Evolutionary conservation across 306 rosid species (phyloP).

Genomic region (Cyclanthera cordifolia): DNA sequence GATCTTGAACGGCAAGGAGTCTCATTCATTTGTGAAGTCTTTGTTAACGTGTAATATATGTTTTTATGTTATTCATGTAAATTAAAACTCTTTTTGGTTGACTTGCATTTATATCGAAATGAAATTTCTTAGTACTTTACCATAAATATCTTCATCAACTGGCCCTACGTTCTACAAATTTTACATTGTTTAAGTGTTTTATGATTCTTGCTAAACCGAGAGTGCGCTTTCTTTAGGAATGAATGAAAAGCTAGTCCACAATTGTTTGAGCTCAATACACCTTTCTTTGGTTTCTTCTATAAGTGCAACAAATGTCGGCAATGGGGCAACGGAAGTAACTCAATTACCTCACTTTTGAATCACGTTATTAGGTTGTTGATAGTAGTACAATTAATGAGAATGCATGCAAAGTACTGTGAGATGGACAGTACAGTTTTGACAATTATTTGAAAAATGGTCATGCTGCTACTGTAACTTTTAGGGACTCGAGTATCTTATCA

Average conservation of each 20-base stretch:
- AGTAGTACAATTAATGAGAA: not conserved
- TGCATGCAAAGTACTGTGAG: not conserved
- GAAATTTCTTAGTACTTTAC: not conserved
- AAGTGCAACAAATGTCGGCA: not conserved
- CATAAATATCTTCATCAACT: not conserved
- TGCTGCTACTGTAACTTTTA: slow-evolving; percentile 57
- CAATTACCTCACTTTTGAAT: not conserved
- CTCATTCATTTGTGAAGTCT: not conserved
- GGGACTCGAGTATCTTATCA: slow-evolving; percentile 71
- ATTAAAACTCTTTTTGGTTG: not conserved
- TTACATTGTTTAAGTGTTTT: not conserved
- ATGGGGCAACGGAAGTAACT: not conserved
- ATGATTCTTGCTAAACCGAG: not conserved
- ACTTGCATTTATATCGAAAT: not conserved
- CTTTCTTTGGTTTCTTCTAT: not conserved
- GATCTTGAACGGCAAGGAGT: not conserved
- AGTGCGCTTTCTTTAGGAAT: not conserved
- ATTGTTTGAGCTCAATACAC: not conserved
- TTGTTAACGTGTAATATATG: not conserved
- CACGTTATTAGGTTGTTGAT: not conserved
- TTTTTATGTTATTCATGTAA: not conserved
- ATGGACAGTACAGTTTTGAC: not conserved
- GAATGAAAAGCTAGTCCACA: not conserved
- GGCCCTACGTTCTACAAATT: not conserved
- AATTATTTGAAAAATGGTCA: slow-evolving; percentile 19